Percentiles rank a stretch among this genome's conserved stretches.
Evolutionary conservation across 2,329 filamentous ascomycete species (phyloP).

Genomic region (Stemphylium vesicarium): DNA sequence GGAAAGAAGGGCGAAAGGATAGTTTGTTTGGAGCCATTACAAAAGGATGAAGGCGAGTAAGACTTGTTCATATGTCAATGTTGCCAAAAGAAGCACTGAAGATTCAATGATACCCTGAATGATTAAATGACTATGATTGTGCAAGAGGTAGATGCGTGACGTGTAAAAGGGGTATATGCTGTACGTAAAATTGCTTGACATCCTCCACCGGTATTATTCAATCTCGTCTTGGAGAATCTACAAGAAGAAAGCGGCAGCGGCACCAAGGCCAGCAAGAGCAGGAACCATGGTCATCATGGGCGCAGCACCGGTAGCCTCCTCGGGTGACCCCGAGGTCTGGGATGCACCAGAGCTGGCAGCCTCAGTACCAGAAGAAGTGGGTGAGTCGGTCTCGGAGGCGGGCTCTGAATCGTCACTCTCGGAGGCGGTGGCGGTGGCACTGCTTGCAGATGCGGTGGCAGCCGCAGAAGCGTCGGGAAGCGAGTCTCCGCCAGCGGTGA

Average conservation of each 20-base stretch:
- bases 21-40: constrained; percentile 15
- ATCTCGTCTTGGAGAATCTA: constrained; percentile 6
- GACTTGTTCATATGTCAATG: neutral
- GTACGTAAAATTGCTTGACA: neutral
- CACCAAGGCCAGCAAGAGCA: constrained; percentile 38
- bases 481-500: constrained; percentile 39
- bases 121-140: neutral
- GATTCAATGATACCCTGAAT: neutral
- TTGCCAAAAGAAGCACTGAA: neutral
- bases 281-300: constrained; percentile 30
- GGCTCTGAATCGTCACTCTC: neutral
- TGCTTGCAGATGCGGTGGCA: constrained; percentile 21
- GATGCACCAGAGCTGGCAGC: constrained; percentile 7
- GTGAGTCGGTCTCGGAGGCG: neutral
- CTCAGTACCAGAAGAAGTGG: neutral
- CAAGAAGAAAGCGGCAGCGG: constrained; percentile 34
- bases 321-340: neutral
- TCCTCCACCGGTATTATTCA: neutral
- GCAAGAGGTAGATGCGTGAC: neutral
- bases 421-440: constrained; percentile 17
- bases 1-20: constrained; percentile 37
- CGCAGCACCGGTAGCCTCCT: constrained; percentile 9
- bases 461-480: constrained; percentile 29
- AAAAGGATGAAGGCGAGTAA: no score
- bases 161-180: neutral